These are phyloP conservation scores for Pyronema domesticum DNA, from an alignment of 495 filamentous ascomycete genomes.

Conservation along the genomic window DNA sequence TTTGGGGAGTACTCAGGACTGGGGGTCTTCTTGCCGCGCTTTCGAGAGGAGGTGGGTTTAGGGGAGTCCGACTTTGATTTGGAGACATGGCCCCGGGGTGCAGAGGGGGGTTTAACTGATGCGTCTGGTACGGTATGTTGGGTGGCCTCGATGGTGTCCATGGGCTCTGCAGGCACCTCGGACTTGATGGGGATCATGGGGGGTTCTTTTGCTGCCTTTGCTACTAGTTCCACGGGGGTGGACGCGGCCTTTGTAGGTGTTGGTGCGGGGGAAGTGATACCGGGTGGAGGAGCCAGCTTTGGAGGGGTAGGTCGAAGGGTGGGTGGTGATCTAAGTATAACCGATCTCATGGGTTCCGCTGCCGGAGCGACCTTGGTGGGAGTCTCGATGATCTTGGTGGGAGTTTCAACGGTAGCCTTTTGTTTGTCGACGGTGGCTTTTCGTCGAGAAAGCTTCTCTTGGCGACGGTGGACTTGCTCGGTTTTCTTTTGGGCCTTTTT, in stretches of 20 bases:
- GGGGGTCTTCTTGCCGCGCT: not conserved
- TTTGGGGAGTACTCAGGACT: not conserved
- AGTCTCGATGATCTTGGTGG: not conserved
- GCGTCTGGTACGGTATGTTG: not conserved
- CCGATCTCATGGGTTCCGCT: not conserved
- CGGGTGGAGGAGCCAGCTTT: no score
- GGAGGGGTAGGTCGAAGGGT: no score
- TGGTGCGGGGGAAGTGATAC: no score
- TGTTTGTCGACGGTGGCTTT: slow-evolving; percentile 8
- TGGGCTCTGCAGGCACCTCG: not conserved
- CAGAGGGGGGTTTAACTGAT: not conserved
- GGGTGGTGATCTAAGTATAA: not conserved
- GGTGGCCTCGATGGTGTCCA: slow-evolving; percentile 1
- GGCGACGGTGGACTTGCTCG: not conserved
- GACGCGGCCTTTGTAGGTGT: slow-evolving; percentile 2
- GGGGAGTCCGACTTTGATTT: no score
- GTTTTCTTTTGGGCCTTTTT: slow-evolving; percentile 3
- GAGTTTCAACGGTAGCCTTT: not conserved
- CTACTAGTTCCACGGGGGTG: not conserved
- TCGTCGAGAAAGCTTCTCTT: slow-evolving; percentile 2
- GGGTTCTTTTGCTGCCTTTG: no score
- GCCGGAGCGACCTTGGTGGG: not conserved
- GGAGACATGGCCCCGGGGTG: no score
- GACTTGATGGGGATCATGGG: not conserved
- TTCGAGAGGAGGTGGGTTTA: no score